Conservation (phyloP, 2,329 filamentous ascomycete species). For the Ceratocystis eucalypticola region DNA sequence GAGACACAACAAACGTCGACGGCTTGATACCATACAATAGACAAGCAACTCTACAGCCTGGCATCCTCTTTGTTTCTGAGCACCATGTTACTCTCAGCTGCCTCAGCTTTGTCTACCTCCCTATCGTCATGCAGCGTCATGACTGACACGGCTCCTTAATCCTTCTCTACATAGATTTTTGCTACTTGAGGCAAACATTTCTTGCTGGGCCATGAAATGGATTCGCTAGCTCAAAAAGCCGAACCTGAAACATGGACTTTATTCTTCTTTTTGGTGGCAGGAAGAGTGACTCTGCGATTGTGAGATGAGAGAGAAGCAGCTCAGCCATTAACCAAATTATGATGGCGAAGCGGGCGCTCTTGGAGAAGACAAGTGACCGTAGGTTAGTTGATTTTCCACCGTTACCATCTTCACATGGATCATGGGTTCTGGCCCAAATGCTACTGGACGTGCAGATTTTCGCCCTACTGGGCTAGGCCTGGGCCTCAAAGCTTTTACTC, state of each 20-base stretch:
- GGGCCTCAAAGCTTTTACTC: neutral
- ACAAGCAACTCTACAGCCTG: neutral
- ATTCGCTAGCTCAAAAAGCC: neutral
- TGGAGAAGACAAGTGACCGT: neutral
- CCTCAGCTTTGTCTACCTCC: neutral
- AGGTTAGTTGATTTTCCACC: too few relatives aligned
- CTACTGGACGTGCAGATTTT: neutral
- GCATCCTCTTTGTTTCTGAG: neutral
- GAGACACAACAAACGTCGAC: neutral
- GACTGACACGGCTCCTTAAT: neutral
- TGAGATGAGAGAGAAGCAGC: neutral
- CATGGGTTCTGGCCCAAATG: neutral
- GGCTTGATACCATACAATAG: neutral
- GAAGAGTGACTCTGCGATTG: neutral
- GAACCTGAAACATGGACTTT: neutral
- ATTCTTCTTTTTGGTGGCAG: neutral
- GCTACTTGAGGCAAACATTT: neutral
- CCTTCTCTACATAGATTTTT: neutral
- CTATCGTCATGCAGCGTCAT: slow-evolving; percentile 1
- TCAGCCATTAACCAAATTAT: neutral
- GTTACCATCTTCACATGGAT: neutral
- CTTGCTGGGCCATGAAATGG: neutral
- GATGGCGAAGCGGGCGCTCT: neutral
- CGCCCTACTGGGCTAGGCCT: neutral
- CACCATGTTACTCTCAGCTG: neutral